Conservation (phyloP, 306 rosid genomes). For the Quercus mongolica region DNA sequence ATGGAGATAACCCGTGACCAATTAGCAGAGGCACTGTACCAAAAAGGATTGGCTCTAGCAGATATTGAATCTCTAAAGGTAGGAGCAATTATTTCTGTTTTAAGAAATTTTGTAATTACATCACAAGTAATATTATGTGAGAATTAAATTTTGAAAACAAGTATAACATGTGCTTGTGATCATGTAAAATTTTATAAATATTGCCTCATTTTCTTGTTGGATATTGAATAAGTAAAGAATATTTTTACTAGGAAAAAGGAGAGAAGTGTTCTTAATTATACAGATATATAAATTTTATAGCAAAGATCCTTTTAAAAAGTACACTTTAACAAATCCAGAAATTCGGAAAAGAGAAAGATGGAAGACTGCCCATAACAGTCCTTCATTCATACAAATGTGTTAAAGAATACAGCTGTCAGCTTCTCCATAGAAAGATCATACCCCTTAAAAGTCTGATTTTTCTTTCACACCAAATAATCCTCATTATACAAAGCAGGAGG, state of each 20-base stretch:
- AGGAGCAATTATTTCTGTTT: conserved; percentile 23
- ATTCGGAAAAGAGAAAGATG: neutral
- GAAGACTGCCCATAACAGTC: neutral
- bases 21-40: conserved; percentile 82
- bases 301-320: neutral
- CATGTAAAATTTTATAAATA: neutral
- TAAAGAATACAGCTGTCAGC: neutral
- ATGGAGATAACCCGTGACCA: conserved; percentile 85
- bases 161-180: neutral
- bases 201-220: neutral
- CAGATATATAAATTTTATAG: neutral
- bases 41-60: conserved; percentile 83
- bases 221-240: neutral
- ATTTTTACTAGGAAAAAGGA: neutral
- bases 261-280: neutral
- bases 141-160: neutral
- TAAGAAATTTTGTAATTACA: conserved; percentile 5
- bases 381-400: neutral
- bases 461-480: neutral
- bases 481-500: too few species aligned
- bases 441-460: neutral
- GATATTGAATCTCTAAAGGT: conserved; percentile 76
- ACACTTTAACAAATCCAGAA: neutral
- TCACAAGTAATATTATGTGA: neutral
- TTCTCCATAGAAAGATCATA: neutral